phyloP scores from a whole-genome alignment of 768 basidiomycete genomes.

The Podaxis pistillaris region DNA sequence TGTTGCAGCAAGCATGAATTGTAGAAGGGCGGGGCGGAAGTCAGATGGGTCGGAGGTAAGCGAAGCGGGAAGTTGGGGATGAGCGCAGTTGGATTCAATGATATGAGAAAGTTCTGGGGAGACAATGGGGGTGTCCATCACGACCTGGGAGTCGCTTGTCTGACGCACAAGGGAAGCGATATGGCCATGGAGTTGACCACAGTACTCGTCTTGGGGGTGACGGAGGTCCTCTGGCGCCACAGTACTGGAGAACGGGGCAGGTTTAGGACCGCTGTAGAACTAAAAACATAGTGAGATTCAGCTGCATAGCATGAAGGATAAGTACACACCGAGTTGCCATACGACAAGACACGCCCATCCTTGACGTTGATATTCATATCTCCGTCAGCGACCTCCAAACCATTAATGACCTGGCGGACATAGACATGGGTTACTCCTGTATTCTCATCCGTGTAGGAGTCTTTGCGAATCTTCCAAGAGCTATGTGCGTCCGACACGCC shows the following conservation, averaged over 20 bases:
- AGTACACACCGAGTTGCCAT: conserved; percentile 76
- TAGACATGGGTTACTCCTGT: conserved; percentile 92
- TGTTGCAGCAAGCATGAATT: conserved; percentile 78
- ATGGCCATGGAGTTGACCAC: conserved; percentile 34
- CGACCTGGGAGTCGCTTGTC: conserved; percentile 31
- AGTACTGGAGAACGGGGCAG: conserved; percentile 32
- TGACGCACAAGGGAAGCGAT: conserved; percentile 2
- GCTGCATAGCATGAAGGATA: neutral
- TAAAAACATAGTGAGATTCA: conserved; percentile 24
- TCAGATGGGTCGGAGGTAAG: conserved; percentile 37
- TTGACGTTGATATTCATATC: conserved; percentile 94
- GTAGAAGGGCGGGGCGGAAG: conserved; percentile 59
- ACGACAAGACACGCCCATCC: conserved; percentile 79
- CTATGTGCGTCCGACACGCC: conserved; percentile 31
- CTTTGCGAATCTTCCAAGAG: conserved; percentile 64
- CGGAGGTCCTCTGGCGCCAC: conserved; percentile 32
- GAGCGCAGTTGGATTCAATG: conserved; percentile 56
- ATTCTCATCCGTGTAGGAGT: conserved; percentile 83
- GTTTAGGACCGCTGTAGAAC: conserved; percentile 74
- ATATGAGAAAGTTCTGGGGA: conserved; percentile 42
- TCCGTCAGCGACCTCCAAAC: conserved; percentile 85
- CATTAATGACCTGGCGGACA: conserved; percentile 79
- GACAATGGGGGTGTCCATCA: conserved; percentile 26
- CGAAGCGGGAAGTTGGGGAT: conserved; percentile 38
- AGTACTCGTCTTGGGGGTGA: conserved; percentile 55